Evolutionary conservation across 768 basidiomycete genomes (phyloP), one percentile per base, ranked within the genome.

Genomic region (Xerocomus potaroensis): DNA sequence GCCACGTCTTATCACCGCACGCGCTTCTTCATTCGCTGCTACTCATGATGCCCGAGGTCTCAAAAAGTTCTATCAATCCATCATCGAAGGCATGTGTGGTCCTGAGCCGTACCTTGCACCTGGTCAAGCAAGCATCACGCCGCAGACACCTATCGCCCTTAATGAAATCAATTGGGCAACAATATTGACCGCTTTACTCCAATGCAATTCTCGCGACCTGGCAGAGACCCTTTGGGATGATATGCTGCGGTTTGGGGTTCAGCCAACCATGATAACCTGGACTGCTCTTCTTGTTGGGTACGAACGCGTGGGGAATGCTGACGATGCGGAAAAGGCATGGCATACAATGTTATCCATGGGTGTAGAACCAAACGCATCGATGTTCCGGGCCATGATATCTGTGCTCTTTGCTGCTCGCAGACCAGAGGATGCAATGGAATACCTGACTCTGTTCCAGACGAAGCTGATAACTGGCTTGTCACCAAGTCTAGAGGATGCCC

Each of bases 311-410:
- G 73, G 75, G 18, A 72, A 77, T 42, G 63, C 74, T 14, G 69
- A 72, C 3, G 74, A 80, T 43, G 80, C 84, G 10, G 64, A 81
- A 37, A 67, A 66, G 8, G 74, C 77, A 1, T 92, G 89, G 87
- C 62, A 73, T 29, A 59, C 75, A 47, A 87, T 94, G 83, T 53
- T 65, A 23, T 60, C 71, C n/a, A 66, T 74, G 48, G 74, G 76
- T 2, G 65, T 84, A 31, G 58, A 72, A 46, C 87, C 87, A 6
- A 81, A 85, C 50, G 61, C 75, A 8, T 63, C 80, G 43, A 71
- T 81, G 11, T 90, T 90, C 62, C 78, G 84, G 31, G 80, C 87
- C 19, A 68, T 91, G 33, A 77, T 93, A 38, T 71, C 75, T n/a
- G 74, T 69, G 1, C 72, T 83, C 48, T 87, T 78, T 56, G 70